phyloP scores from a whole-genome alignment of 495 filamentous ascomycete genomes.

The Hyaloscypha finlandica region DNA sequence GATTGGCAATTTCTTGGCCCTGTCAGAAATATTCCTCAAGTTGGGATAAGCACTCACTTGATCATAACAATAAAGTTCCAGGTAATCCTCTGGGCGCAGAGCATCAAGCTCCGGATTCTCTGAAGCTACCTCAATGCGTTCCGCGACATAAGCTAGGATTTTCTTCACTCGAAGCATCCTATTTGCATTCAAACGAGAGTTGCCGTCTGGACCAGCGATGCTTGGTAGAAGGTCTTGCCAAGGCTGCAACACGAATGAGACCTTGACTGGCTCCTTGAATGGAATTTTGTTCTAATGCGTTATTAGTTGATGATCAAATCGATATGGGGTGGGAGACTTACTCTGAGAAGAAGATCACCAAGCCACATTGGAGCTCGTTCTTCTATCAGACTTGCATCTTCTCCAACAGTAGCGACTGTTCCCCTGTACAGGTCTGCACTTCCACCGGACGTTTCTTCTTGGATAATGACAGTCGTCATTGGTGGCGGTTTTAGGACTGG shows the following conservation, averaged over 20 bases:
- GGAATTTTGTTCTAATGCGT: constrained; percentile 72
- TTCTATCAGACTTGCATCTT: constrained; percentile 82
- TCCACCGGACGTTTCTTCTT: constrained; percentile 91
- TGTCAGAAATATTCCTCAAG: constrained; percentile 12
- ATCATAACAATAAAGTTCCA: constrained; percentile 92
- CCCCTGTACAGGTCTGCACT: constrained; percentile 91
- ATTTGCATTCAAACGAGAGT: constrained; percentile 91
- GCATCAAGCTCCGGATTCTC: constrained; percentile 55
- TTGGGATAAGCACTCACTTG: constrained; percentile 59
- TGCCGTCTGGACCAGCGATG: constrained; percentile 66
- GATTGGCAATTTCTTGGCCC: constrained; percentile 46
- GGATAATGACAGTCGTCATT: constrained; percentile 85
- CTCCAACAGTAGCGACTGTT: constrained; percentile 72
- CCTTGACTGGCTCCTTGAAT: constrained; percentile 87
- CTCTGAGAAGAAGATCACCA: constrained; percentile 81
- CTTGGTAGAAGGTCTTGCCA: constrained; percentile 75
- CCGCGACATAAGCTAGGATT: constrained; percentile 88
- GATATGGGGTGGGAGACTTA: constrained; percentile 35
- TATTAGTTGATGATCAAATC: constrained; percentile 29
- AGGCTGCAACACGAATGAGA: constrained; percentile 88
- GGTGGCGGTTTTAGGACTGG: constrained; percentile 79
- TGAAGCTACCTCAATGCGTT: constrained; percentile 74
- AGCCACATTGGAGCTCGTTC: constrained; percentile 86
- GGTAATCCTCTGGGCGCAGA: constrained; percentile 84
- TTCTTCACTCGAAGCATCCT: constrained; percentile 95